Base-by-base conservation (phyloP, 345 rosid genomes). In the Garcia nutans region DNA sequence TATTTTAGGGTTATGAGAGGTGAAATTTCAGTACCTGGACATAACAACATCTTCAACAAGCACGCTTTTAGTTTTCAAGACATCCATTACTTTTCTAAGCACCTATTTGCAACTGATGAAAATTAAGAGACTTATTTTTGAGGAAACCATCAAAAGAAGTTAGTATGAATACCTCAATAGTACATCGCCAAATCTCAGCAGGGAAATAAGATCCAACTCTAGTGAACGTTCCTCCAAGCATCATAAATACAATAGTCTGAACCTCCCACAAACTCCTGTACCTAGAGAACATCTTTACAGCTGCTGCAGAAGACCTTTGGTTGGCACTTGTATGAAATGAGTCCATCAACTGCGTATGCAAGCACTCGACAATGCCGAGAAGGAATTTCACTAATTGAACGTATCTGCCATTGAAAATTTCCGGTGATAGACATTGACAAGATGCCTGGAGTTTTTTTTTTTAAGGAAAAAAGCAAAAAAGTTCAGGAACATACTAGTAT, bases 41-140 rank as follows among this genome's bases (percentile, higher is more conserved):
- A 88, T 85, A 65, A 78, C 75, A 74, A 45, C 82, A 73, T 89
- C 91, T 83, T 95, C 96, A 41, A 86, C 77, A 71, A 87, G 84
- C 81, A 83, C 83, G 69, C 80, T 82, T 83, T 83, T 88, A 71
- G 89, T 85, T 59, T 89, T 89, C 78, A 93, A 75, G 75, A 82
- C 85, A 82, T 93, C 97, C 90, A 91, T 88, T 79, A 91, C 89
- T 87, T 90, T 93, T 80, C 97, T 84, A 74, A 88, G 76, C 79
- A 86, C 94, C 99, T 95, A 80, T 64, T 70, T 24, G 70, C 58
- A 80, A 80, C 5, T 64, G 56, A 68, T 37, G 63, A 64, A 42
- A 23, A 42, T 65, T 65, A 84, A 77, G 76, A 13, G 1, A 55
- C 23, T 23, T 64, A 28, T 62, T 63, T 56, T 64, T 54, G 58